phyloP scores from a whole-genome alignment of 805 yeast genomes.

The Brettanomyces anomalus region DNA sequence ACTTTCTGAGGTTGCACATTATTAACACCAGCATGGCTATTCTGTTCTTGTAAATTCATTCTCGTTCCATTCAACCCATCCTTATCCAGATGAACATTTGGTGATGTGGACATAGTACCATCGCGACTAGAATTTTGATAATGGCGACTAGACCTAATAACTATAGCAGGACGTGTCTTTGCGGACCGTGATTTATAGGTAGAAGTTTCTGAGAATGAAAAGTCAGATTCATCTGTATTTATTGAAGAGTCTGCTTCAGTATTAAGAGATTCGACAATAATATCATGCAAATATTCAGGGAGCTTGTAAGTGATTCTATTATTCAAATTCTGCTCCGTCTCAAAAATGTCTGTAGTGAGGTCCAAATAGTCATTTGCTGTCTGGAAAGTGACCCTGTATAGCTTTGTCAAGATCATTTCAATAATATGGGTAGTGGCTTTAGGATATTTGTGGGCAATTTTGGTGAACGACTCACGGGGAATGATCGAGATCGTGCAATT shows the following conservation, averaged over 20 bases:
- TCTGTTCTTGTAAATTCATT: not conserved
- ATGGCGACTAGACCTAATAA: not conserved
- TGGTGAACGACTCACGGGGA: slow-evolving; percentile 73
- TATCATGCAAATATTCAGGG: slow-evolving; percentile 56
- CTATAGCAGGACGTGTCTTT: not conserved
- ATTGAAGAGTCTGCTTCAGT: slow-evolving; percentile 1
- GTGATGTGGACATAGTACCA: not conserved
- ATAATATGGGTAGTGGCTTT: slow-evolving; percentile 89
- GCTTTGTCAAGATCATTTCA: slow-evolving; percentile 79
- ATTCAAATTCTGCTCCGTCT: slow-evolving; percentile 66
- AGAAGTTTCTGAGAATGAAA: not conserved
- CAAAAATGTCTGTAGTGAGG: slow-evolving; percentile 68
- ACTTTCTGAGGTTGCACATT: no score
- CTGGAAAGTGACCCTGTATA: slow-evolving; percentile 85
- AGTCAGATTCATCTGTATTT: not conserved
- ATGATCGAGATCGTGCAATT: slow-evolving; percentile 86
- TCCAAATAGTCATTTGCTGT: slow-evolving; percentile 86
- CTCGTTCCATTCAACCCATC: not conserved
- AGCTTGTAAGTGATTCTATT: slow-evolving; percentile 35
- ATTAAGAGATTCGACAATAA: slow-evolving; percentile 4
- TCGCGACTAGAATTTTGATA: not conserved
- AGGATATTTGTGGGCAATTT: slow-evolving; percentile 69
- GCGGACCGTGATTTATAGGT: not conserved
- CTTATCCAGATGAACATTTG: not conserved
- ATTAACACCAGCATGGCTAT: no score